Conservation (phyloP, 257 asterid species). For the Nicotiana obtusifolia region DNA sequence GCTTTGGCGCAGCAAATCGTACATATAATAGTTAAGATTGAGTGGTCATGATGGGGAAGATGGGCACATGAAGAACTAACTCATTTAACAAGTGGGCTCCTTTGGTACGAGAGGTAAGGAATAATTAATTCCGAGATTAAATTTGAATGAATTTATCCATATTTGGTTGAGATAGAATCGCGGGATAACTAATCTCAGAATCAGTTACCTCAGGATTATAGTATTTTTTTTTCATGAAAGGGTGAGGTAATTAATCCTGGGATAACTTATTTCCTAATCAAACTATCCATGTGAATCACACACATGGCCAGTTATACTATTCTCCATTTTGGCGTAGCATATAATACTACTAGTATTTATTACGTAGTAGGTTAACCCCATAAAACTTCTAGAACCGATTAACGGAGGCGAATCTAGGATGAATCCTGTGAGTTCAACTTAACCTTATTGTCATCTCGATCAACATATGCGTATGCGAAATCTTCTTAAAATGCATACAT, state of each 20-base stretch:
- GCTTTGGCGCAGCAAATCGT: background rate
- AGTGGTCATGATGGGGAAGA: constrained; percentile 44
- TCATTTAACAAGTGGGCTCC: too few relatives aligned
- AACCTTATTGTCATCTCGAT: background rate
- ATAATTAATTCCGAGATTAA: too few relatives aligned
- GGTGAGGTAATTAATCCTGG: too few relatives aligned
- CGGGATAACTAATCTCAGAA: too few relatives aligned
- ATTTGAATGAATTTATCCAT: too few relatives aligned
- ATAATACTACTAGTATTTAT: background rate
- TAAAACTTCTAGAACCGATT: background rate
- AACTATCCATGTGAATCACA: background rate
- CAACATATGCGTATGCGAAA: too few relatives aligned
- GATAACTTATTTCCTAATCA: too few relatives aligned
- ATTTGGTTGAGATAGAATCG: too few relatives aligned
- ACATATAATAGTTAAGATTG: background rate
- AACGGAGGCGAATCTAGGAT: background rate
- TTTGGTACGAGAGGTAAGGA: too few relatives aligned
- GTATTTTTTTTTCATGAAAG: too few relatives aligned
- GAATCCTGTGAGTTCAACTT: background rate
- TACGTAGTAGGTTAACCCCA: background rate
- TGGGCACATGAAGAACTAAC: constrained; percentile 46
- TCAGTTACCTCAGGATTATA: too few relatives aligned
- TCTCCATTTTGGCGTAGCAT: background rate
- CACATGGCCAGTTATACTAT: background rate
- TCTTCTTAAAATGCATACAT: background rate